These are phyloP conservation scores for Ramaria sp. DNA, from an alignment of 768 basidiomycete genomes.

Conservation along the genomic window DNA sequence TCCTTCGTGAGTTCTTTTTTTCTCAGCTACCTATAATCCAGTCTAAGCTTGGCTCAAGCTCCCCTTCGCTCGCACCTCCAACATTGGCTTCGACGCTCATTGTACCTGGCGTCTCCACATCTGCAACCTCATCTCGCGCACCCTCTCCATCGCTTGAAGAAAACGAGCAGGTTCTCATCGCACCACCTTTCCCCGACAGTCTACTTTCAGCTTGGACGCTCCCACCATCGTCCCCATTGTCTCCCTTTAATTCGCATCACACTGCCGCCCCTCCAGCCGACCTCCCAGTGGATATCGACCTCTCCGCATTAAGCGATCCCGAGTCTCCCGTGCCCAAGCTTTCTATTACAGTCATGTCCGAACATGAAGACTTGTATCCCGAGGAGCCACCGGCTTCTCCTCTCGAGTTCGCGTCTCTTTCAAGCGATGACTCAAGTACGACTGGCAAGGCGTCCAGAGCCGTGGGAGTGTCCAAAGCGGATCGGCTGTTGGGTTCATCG, in stretches of 20 bases:
- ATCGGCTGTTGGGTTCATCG: too few relatives aligned
- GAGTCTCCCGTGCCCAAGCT: not conserved
- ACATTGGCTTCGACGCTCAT: not conserved
- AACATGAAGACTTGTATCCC: not conserved
- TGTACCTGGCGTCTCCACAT: not conserved
- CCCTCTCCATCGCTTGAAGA: not conserved
- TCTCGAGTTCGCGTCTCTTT: not conserved
- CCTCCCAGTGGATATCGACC: constrained; percentile 3
- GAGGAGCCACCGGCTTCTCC: not conserved
- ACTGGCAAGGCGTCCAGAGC: too few relatives aligned
- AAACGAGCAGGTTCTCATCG: not conserved
- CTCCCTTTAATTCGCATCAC: not conserved
- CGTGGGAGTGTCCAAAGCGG: too few relatives aligned
- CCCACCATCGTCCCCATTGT: not conserved
- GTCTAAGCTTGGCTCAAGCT: too few relatives aligned
- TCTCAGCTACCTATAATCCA: too few relatives aligned
- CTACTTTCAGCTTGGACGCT: not conserved
- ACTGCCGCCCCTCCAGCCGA: not conserved
- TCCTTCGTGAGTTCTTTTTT: too few relatives aligned
- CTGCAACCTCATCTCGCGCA: not conserved
- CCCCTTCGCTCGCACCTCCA: not conserved
- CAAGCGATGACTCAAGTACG: too few relatives aligned
- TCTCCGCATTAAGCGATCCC: not conserved
- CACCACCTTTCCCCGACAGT: not conserved
- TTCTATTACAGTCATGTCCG: not conserved